phyloP scores from a whole-genome alignment of 495 filamentous ascomycete species.

The Neurospora sublineolata region DNA sequence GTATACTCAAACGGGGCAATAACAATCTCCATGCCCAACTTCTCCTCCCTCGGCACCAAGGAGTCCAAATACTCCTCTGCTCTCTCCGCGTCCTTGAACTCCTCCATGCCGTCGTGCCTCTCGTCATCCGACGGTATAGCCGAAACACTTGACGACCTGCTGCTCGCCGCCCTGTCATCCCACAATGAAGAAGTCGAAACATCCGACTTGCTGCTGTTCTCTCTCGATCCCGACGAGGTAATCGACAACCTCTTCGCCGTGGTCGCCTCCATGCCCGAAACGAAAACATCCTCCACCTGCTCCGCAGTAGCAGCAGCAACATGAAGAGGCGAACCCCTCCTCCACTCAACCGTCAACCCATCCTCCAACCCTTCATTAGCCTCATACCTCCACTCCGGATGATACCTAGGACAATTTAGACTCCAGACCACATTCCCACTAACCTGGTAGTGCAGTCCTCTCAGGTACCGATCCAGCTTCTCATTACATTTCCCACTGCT shows the following conservation, averaged over 20 bases:
- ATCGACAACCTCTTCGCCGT: not conserved
- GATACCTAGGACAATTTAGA: not conserved
- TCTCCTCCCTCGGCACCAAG: not conserved
- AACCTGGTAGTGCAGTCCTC: not conserved
- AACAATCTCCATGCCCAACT: not conserved
- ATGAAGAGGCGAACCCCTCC: not conserved
- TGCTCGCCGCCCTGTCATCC: not conserved
- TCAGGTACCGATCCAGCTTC: not conserved
- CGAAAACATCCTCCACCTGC: no score
- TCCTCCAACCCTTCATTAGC: not conserved
- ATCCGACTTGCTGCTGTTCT: not conserved
- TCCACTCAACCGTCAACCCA: not conserved
- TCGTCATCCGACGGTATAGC: not conserved
- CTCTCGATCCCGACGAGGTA: not conserved
- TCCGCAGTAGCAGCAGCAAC: no score
- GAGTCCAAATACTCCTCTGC: not conserved
- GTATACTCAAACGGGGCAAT: slow-evolving; percentile 7
- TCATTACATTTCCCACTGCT: not conserved
- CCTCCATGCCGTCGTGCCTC: not conserved
- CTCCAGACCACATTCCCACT: slow-evolving; percentile 1
- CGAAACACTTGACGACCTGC: not conserved
- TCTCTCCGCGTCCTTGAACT: not conserved
- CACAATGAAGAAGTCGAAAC: not conserved
- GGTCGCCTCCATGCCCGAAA: not conserved
- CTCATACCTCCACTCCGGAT: not conserved